Conservation (phyloP, 345 rosid genomes). For the Corymbia maculata region DNA sequence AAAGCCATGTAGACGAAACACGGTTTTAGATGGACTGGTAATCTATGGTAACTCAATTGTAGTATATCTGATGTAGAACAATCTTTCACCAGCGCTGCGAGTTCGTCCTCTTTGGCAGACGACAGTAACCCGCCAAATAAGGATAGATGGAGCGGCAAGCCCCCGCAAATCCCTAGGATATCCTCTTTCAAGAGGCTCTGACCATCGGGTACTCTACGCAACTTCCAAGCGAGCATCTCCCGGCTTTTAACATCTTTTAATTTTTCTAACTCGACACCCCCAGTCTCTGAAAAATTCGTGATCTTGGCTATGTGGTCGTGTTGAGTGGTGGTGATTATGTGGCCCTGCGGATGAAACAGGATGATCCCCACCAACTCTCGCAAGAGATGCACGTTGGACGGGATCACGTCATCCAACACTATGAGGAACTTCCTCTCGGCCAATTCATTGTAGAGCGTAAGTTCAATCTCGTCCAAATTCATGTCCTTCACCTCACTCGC, state of each 20-base stretch:
- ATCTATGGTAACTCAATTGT: neutral
- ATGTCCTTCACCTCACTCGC: neutral
- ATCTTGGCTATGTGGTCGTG: too few species aligned
- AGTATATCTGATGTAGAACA: neutral
- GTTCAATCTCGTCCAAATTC: neutral
- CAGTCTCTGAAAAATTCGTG: too few species aligned
- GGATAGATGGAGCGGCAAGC: neutral
- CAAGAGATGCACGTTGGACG: neutral
- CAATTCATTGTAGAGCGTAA: neutral
- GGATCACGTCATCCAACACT: conserved; percentile 2
- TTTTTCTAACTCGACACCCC: too few species aligned
- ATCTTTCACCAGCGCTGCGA: neutral
- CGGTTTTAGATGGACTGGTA: conserved; percentile 1
- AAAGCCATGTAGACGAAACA: conserved; percentile 8
- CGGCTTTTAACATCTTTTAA: neutral
- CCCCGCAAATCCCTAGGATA: neutral
- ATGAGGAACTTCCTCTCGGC: neutral
- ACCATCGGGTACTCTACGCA: neutral
- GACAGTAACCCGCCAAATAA: neutral
- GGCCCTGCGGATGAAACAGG: neutral
- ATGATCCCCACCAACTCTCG: neutral
- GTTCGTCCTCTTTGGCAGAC: neutral
- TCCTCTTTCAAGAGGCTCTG: neutral
- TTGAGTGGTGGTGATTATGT: conserved; percentile 1
- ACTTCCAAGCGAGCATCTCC: neutral